Evolutionary conservation across 2,329 filamentous ascomycete species (phyloP), one percentile per base, ranked within the genome.

Genomic region (Plectosphaerella cucumerina): DNA sequence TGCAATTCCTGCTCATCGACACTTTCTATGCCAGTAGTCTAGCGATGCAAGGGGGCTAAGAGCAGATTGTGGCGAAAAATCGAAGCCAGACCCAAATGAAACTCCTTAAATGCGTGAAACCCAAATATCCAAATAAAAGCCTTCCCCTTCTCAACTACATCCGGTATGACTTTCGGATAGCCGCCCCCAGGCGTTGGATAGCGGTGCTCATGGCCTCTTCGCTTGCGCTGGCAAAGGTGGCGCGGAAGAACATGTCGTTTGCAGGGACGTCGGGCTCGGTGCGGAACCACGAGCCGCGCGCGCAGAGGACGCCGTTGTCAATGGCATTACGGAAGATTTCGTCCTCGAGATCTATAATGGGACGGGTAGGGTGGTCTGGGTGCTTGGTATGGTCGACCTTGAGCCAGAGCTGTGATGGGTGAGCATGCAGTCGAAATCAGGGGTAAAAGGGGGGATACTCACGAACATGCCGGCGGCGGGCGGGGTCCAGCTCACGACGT

Each of bases 391-490:
- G 81, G 59, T 90, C 79, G 17, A 94, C 72, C 48, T 80, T 75
- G 52, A 94, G 71, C 90, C 90, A 94, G 64, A 89, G 78, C 82
- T 86, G 50, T 12, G 6, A 18, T 14, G 18, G 33, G 43, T 49
- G 46, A 44, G 12, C 12, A 42, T 18, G n/a, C 20, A 33, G 21
- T 22, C 37, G 44, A 21, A 51, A 54, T 21, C 15, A 26, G 31
- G 35, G 17, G 20, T 44, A 35, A 18, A 18, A 43, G 51, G 5
- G 20, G 33, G 12, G 18, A n/a, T 35, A 84, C 86, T 78, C 70
- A 90, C 87, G 80, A 99, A 99, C 94, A 99, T 99, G 65, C 93
- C 93, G 1, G 92, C 90, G 51, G 79, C 80, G 1, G 93, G 92
- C 1, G 89, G 81, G 22, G 75, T 80, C 91, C 92, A 97, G 66